A percentile compares a stretch with the other conserved stretches of the same genome.
Conservation (phyloP, 768 basidiomycete species). For the Mrakia hoshinonis region DNA sequence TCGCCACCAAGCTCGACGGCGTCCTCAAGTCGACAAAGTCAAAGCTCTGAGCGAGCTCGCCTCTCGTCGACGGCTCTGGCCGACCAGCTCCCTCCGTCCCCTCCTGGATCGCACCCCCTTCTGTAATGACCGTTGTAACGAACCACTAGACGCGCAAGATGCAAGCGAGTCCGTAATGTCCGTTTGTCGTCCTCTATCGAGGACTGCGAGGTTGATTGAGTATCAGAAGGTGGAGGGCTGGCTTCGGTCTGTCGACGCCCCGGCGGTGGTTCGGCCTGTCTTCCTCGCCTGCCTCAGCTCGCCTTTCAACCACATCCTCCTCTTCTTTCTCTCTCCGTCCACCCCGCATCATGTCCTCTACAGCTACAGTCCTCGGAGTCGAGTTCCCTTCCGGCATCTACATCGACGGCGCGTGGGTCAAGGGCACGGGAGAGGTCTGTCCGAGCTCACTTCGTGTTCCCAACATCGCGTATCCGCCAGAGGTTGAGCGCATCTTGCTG, state of each 20-base stretch:
- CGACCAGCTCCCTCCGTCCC: background rate
- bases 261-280: background rate
- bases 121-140: too few species aligned
- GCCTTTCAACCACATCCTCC: background rate
- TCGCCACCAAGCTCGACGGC: constrained; percentile 30
- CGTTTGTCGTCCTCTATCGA: too few species aligned
- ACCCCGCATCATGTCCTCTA: background rate
- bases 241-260: too few species aligned
- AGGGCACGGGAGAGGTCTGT: too few species aligned
- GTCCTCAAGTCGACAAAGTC: constrained; percentile 25
- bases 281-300: background rate
- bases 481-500: background rate
- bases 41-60: constrained; percentile 24
- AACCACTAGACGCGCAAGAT: too few species aligned
- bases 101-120: too few species aligned
- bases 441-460: background rate
- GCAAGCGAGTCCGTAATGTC: too few species aligned
- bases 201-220: too few species aligned
- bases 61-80: background rate
- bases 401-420: constrained; percentile 3
- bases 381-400: background rate
- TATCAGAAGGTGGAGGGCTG: too few species aligned
- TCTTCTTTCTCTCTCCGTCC: background rate
- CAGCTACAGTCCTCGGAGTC: background rate
- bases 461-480: background rate